phyloP scores from a whole-genome alignment of 495 filamentous ascomycete genomes.

The Penicillium paradoxum region DNA sequence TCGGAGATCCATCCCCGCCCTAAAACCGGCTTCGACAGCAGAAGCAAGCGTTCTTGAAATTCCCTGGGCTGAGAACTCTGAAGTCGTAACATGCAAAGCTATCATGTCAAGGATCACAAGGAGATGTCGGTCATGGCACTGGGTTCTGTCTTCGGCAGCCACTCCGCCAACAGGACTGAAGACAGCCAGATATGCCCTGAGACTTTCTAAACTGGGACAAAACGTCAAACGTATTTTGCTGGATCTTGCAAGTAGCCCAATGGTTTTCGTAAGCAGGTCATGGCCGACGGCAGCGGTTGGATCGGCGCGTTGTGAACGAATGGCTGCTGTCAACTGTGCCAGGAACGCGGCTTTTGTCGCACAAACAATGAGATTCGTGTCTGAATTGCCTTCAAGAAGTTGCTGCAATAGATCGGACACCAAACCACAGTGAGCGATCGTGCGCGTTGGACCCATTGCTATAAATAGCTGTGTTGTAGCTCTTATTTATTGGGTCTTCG shows the following conservation, averaged over 20 bases:
- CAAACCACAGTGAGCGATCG: constrained; percentile 22
- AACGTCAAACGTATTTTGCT: constrained; percentile 64
- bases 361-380: constrained; percentile 67
- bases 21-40: constrained; percentile 59
- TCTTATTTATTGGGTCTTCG: neutral
- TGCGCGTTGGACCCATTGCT: constrained; percentile 20
- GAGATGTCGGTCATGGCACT: constrained; percentile 16
- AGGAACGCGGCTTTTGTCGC: constrained; percentile 61
- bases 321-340: constrained; percentile 34
- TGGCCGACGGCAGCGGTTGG: constrained; percentile 15
- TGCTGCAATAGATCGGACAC: constrained; percentile 57
- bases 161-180: constrained; percentile 24
- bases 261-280: constrained; percentile 55
- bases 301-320: constrained; percentile 17
- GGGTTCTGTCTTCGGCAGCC: neutral
- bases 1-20: constrained; percentile 28
- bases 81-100: constrained; percentile 62
- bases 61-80: constrained; percentile 81
- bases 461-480: neutral
- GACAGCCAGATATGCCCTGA: constrained; percentile 68
- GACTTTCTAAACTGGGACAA: constrained; percentile 66
- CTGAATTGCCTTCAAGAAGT: constrained; percentile 52
- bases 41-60: constrained; percentile 63
- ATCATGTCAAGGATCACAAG: constrained; percentile 65
- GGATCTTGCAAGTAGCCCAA: constrained; percentile 64